phyloP scores from a whole-genome alignment of 345 rosid genomes.

The Ceriops zippeliana region DNA sequence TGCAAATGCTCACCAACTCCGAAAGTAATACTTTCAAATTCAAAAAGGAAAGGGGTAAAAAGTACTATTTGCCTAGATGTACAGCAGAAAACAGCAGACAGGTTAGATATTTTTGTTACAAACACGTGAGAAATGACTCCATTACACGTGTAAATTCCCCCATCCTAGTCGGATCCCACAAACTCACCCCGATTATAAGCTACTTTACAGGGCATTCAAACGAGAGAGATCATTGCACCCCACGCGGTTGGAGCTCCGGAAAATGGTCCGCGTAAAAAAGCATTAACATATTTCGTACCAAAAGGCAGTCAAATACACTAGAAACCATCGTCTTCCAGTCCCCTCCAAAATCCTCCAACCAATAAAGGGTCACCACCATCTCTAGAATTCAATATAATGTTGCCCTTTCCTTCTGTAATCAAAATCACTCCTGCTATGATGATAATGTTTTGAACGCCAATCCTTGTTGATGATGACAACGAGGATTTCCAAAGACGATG shows the following conservation, averaged over 20 bases:
- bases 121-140: not conserved
- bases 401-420: too few relatives aligned
- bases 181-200: too few relatives aligned
- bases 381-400: too few relatives aligned
- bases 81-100: too few relatives aligned
- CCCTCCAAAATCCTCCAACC: not conserved
- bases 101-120: too few relatives aligned
- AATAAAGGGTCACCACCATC: not conserved
- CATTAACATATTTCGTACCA: constrained; percentile 1
- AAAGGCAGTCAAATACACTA: constrained; percentile 14
- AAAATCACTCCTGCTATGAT: too few relatives aligned
- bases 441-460: not conserved
- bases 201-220: too few relatives aligned
- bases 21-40: too few relatives aligned
- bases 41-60: too few relatives aligned
- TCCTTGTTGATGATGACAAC: not conserved
- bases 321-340: constrained; percentile 5
- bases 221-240: too few relatives aligned
- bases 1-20: too few relatives aligned
- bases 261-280: not conserved
- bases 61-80: too few relatives aligned
- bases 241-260: not conserved
- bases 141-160: constrained; percentile 26
- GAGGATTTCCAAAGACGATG: not conserved
- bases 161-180: constrained; percentile 48